phyloP scores from a whole-genome alignment of 108 stramenopile species.

The Discostella pseudostelligera region DNA sequence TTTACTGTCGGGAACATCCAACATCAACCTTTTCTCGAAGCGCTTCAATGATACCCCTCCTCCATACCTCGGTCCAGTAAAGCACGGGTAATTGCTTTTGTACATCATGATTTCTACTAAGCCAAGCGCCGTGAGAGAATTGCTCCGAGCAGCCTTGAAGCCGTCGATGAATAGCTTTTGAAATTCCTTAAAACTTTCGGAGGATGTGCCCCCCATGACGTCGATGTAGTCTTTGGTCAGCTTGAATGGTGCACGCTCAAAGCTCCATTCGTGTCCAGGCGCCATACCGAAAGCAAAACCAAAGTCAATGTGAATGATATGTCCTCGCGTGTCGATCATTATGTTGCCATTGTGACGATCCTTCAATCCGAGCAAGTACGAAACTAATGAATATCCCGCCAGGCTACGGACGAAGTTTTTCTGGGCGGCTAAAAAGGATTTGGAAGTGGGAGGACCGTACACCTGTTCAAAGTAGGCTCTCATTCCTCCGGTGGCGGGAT shows the following conservation, averaged over 20 bases:
- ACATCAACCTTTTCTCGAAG: constrained; percentile 83
- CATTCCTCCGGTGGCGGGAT: constrained; percentile 81
- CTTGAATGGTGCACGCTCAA: constrained; percentile 98
- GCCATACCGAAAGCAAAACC: constrained; percentile 99
- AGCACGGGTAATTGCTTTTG: constrained; percentile 94
- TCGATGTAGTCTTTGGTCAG: constrained; percentile 94
- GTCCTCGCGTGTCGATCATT: constrained; percentile 95
- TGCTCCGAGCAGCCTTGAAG: constrained; percentile 73
- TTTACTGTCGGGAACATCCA: constrained; percentile 67
- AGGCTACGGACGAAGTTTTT: constrained; percentile 84
- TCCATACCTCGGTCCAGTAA: constrained; percentile 79
- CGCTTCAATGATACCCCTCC: constrained; percentile 68
- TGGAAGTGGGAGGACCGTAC: constrained; percentile 77
- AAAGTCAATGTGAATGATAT: constrained; percentile 98
- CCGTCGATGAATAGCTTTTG: constrained; percentile 78
- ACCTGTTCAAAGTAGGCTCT: constrained; percentile 86
- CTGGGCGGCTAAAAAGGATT: constrained; percentile 88
- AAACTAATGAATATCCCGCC: constrained; percentile 90
- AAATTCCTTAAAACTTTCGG: constrained; percentile 80
- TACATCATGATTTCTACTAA: constrained; percentile 99
- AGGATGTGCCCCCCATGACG: constrained; percentile 86
- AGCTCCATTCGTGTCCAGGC: constrained; percentile 92
- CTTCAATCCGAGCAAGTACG: constrained; percentile 94
- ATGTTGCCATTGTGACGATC: constrained; percentile 99
- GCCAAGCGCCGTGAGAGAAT: constrained; percentile 82